phyloP scores from a whole-genome alignment of 345 rosid species.

The Hypericum androsaemum region DNA sequence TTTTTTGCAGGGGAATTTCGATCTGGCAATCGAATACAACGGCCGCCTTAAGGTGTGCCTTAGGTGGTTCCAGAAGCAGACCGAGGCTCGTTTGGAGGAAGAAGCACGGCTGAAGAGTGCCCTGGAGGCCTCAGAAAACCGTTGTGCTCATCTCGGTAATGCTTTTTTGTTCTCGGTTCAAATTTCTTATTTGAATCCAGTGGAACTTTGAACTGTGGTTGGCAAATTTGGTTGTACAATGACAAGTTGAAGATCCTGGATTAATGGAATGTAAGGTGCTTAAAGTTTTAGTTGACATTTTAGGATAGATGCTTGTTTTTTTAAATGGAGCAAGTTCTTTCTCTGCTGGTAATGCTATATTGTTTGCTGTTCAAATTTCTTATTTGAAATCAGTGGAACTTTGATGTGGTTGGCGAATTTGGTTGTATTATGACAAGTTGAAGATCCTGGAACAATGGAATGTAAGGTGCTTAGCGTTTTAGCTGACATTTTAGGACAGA shows the following conservation, averaged over 20 bases:
- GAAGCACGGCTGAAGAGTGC: constrained; percentile 45
- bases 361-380: not conserved
- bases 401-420: not conserved
- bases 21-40: constrained; percentile 43
- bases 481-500: not conserved
- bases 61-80: constrained; percentile 62
- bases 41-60: constrained; percentile 65
- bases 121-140: constrained; percentile 48
- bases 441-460: too few relatives aligned
- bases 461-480: not conserved
- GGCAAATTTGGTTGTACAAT: too few relatives aligned
- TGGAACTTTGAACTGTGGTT: too few relatives aligned
- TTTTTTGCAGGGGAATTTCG: constrained; percentile 48
- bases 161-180: not conserved
- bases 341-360: constrained; percentile 38
- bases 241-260: too few relatives aligned
- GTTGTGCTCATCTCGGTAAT: constrained; percentile 46
- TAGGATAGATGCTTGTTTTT: too few relatives aligned
- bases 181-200: too few relatives aligned
- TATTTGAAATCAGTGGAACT: too few relatives aligned
- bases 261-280: not conserved
- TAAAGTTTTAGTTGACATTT: not conserved
- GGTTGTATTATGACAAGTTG: too few relatives aligned
- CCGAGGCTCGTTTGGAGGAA: constrained; percentile 45
- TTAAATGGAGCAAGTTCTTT: too few relatives aligned